These are phyloP conservation scores for Arthroderma uncinatum DNA, from an alignment of 2,329 filamentous ascomycete species.

Conservation along the genomic window DNA sequence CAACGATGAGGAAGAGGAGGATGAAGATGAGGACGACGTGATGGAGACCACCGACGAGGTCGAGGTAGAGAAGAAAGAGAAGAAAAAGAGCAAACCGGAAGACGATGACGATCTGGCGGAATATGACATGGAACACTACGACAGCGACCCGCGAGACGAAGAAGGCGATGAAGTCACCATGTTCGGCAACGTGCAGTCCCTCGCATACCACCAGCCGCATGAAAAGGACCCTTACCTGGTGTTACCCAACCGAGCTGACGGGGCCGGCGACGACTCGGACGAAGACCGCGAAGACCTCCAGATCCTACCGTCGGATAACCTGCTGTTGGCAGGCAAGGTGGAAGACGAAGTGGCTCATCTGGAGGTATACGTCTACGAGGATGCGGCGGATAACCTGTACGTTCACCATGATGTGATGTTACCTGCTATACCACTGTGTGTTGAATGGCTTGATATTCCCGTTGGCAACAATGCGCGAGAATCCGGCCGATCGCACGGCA, in stretches of 20 bases:
- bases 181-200: conserved; percentile 88
- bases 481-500: conserved; percentile 59
- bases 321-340: conserved; percentile 82
- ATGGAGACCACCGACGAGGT: conserved; percentile 16
- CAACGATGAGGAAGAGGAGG: conserved; percentile 29
- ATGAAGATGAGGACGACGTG: conserved; percentile 27
- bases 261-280: conserved; percentile 52
- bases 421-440: conserved; percentile 83
- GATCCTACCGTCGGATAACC: conserved; percentile 82
- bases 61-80: conserved; percentile 15
- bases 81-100: conserved; percentile 9
- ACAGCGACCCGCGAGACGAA: conserved; percentile 64
- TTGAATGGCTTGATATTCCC: conserved; percentile 93
- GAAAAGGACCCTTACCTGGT: conserved; percentile 96
- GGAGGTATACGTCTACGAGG: conserved; percentile 96
- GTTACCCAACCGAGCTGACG: conserved; percentile 52
- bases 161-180: conserved; percentile 65
- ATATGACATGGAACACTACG: conserved; percentile 93
- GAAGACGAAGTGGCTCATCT: conserved; percentile 95
- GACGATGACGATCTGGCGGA: conserved; percentile 70
- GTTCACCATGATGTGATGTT: conserved; percentile 99
- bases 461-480: conserved; percentile 55
- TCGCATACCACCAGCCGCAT: conserved; percentile 89
- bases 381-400: conserved; percentile 89
- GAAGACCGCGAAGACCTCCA: conserved; percentile 91